Evolutionary conservation across 148 eudicot species (phyloP).

Genomic region (Heliosperma pusillum): DNA sequence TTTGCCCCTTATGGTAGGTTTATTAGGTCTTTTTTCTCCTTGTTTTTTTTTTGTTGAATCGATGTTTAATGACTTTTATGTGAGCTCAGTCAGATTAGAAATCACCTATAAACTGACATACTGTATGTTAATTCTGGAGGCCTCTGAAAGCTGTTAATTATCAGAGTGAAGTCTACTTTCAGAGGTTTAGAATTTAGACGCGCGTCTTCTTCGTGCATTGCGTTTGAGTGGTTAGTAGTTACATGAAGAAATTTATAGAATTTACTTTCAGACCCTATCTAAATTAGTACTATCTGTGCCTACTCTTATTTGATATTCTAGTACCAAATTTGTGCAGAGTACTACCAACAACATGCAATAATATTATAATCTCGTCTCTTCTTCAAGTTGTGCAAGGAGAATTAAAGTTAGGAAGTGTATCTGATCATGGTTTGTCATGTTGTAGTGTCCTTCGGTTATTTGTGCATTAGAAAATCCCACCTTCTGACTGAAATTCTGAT

Average conservation of each 20-base stretch:
- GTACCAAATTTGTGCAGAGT: neutral
- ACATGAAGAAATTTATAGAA: neutral
- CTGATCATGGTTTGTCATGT: slow-evolving; percentile 9
- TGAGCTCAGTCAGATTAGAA: neutral
- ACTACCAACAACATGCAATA: neutral
- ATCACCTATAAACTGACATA: neutral
- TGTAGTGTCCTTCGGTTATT: slow-evolving; percentile 15
- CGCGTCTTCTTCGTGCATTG: neutral
- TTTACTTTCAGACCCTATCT: neutral
- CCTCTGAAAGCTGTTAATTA: neutral
- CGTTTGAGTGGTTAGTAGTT: neutral
- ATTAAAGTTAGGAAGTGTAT: neutral
- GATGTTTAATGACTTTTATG: neutral
- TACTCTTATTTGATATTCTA: neutral
- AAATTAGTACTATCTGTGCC: neutral
- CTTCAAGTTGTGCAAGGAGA: neutral
- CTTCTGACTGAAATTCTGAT: slow-evolving; percentile 20
- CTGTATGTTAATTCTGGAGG: neutral
- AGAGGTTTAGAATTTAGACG: neutral
- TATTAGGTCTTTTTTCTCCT: neutral
- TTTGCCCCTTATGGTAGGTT: neutral
- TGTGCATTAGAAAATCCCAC: slow-evolving; percentile 2
- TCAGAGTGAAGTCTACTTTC: neutral
- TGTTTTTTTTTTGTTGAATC: neutral
- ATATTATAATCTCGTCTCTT: neutral